Evolutionary conservation across 306 rosid genomes (phyloP).

Genomic region (Dalbergia oliveri): DNA sequence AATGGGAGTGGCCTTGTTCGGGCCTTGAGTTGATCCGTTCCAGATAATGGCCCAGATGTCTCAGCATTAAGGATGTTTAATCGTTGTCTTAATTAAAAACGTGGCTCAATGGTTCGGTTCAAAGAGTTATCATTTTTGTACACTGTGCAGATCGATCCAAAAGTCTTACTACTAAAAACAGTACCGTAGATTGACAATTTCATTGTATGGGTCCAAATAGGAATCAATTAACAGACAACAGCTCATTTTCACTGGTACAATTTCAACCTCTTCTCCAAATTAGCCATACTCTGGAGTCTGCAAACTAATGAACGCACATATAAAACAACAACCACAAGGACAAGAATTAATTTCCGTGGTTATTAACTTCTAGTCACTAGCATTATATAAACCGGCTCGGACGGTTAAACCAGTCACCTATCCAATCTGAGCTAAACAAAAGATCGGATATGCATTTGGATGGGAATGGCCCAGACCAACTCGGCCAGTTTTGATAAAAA

Average conservation of each 20-base stretch:
- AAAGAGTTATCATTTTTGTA: neutral
- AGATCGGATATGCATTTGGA: too few relatives aligned
- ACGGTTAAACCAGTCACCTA: too few relatives aligned
- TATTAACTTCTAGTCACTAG: neutral
- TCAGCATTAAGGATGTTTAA: conserved; percentile 42
- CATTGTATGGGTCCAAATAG: conserved; percentile 45
- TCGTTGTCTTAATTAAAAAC: conserved; percentile 30
- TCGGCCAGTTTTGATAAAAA: too few relatives aligned
- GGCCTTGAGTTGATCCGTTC: conserved; percentile 27
- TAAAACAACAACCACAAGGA: conserved; percentile 18
- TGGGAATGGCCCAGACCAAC: too few relatives aligned
- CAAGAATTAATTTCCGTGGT: neutral
- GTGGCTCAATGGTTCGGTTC: conserved; percentile 39
- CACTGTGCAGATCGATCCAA: conserved; percentile 1
- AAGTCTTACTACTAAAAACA: neutral
- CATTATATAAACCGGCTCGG: too few relatives aligned
- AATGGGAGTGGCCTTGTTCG: conserved; percentile 35
- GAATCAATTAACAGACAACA: conserved; percentile 52
- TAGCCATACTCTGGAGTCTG: neutral
- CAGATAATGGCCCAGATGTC: conserved; percentile 46
- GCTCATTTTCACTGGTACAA: conserved; percentile 54
- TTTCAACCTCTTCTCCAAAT: conserved; percentile 42
- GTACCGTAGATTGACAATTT: neutral
- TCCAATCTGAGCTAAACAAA: too few relatives aligned
- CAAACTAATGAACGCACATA: conserved; percentile 32